A percentile compares a stretch with the other conserved stretches of the same genome.
Evolutionary conservation across 2,329 filamentous ascomycete genomes (phyloP).

Genomic region (Rasamsonia emersonii): DNA sequence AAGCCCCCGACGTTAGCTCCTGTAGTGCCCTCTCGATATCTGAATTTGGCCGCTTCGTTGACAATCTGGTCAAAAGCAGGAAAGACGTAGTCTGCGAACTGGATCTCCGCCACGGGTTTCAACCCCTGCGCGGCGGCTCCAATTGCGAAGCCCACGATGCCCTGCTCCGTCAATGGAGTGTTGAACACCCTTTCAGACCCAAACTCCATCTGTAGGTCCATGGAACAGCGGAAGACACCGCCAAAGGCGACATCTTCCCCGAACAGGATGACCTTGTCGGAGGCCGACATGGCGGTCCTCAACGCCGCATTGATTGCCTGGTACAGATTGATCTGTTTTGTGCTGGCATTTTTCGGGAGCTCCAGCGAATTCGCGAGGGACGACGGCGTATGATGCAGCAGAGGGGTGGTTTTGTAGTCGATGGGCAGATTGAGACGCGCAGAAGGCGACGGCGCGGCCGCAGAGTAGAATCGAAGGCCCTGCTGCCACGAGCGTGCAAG

Average conservation of each 20-base stretch:
- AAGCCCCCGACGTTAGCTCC: slow-evolving; percentile 67
- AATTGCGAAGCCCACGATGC: slow-evolving; percentile 87
- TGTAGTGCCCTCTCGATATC: slow-evolving; percentile 61
- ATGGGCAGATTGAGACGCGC: slow-evolving; percentile 72
- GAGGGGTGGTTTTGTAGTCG: slow-evolving; percentile 73
- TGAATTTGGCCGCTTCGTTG: slow-evolving; percentile 83
- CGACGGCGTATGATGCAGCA: slow-evolving; percentile 73
- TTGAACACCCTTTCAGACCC: slow-evolving; percentile 90
- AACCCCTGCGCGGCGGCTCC: slow-evolving; percentile 85
- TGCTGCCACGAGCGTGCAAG: slow-evolving; percentile 6
- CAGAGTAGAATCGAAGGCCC: slow-evolving; percentile 36
- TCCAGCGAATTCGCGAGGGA: slow-evolving; percentile 63
- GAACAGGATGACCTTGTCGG: slow-evolving; percentile 83
- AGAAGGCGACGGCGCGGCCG: slow-evolving; percentile 33
- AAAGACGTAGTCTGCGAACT: slow-evolving; percentile 91
- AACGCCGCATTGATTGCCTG: slow-evolving; percentile 89
- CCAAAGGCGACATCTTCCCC: slow-evolving; percentile 97
- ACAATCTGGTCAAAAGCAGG: slow-evolving; percentile 91
- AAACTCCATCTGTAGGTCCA: slow-evolving; percentile 81
- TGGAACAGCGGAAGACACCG: slow-evolving; percentile 89
- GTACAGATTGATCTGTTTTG: slow-evolving; percentile 86
- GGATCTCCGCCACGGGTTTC: slow-evolving; percentile 87
- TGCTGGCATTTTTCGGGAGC: slow-evolving; percentile 61
- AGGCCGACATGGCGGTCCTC: slow-evolving; percentile 68
- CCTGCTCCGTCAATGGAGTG: slow-evolving; percentile 88